Conservation (phyloP, 2,329 filamentous ascomycete genomes). For the Pezicula rhizophila region DNA sequence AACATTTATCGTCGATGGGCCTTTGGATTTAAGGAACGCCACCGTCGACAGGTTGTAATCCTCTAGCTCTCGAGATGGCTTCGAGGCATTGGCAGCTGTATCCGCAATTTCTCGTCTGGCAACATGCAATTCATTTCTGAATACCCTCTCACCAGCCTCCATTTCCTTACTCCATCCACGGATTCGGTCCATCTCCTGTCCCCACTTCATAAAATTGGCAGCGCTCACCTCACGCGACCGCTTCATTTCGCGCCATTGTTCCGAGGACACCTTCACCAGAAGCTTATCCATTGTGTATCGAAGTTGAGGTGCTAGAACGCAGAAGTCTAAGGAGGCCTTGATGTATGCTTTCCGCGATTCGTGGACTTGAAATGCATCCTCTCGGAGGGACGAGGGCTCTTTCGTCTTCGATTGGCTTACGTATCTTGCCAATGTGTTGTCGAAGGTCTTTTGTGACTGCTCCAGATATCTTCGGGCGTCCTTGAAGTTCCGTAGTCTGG, state of each 20-base stretch:
- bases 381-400: conserved; percentile 81
- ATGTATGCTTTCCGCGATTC: conserved; percentile 88
- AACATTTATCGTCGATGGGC: conserved; percentile 50
- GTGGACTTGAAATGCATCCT: conserved; percentile 93
- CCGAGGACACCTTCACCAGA: conserved; percentile 75
- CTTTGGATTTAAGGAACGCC: conserved; percentile 69
- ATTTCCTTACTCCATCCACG: conserved; percentile 91
- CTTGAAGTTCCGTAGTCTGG: conserved; percentile 68
- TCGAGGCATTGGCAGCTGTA: conserved; percentile 59
- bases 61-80: conserved; percentile 86
- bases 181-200: conserved; percentile 81
- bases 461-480: conserved; percentile 74
- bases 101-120: conserved; percentile 81
- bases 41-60: conserved; percentile 89
- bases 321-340: conserved; percentile 90
- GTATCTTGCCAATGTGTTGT: conserved; percentile 75
- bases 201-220: conserved; percentile 59
- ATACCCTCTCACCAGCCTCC: conserved; percentile 79
- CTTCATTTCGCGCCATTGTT: conserved; percentile 85
- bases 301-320: conserved; percentile 78
- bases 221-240: conserved; percentile 59
- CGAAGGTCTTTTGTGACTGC: conserved; percentile 75
- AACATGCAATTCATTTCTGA: conserved; percentile 72
- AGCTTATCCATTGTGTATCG: conserved; percentile 79
- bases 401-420: conserved; percentile 85